phyloP scores from a whole-genome alignment of 768 basidiomycete genomes.

The Boletus insuetus region DNA sequence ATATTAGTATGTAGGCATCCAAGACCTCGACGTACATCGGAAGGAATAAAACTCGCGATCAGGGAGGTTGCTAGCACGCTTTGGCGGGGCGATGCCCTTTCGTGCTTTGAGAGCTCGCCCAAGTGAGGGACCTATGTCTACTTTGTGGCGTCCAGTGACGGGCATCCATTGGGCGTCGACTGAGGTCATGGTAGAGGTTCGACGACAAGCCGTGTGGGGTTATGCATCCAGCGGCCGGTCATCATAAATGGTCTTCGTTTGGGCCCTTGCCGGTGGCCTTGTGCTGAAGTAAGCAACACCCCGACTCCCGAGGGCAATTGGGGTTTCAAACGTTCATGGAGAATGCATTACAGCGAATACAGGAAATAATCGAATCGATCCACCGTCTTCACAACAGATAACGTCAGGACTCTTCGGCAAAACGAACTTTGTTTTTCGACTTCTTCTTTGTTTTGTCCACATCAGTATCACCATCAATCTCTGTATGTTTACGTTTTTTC shows the following conservation, averaged over 20 bases:
- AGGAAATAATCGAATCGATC: background rate
- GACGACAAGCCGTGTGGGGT: slow-evolving; percentile 22
- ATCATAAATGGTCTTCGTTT: slow-evolving; percentile 18
- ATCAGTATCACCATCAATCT: slow-evolving; percentile 35
- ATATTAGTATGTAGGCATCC: background rate
- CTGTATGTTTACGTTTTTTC: slow-evolving; percentile 49
- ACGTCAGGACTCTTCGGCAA: slow-evolving; percentile 12
- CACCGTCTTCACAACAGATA: background rate
- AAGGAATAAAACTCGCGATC: slow-evolving; percentile 76
- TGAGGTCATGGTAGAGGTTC: slow-evolving; percentile 42
- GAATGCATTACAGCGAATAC: slow-evolving; percentile 3
- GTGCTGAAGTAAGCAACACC: slow-evolving; percentile 29
- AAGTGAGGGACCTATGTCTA: slow-evolving; percentile 62
- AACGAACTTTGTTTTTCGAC: slow-evolving; percentile 25
- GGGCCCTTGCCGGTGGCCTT: slow-evolving; percentile 3
- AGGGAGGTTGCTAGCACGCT: slow-evolving; percentile 43
- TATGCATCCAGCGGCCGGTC: slow-evolving; percentile 2
- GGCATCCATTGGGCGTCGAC: slow-evolving; percentile 54
- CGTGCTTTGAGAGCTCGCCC: slow-evolving; percentile 66
- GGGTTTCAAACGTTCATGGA: too few species aligned
- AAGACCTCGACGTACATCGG: slow-evolving; percentile 51
- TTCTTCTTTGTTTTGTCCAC: slow-evolving; percentile 42
- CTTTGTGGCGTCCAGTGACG: slow-evolving; percentile 51
- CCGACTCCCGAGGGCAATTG: too few species aligned
- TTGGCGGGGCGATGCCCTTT: slow-evolving; percentile 47